Base-by-base conservation (phyloP, 139 green algal genomes). In the Volvox reticuliferus region DNA sequence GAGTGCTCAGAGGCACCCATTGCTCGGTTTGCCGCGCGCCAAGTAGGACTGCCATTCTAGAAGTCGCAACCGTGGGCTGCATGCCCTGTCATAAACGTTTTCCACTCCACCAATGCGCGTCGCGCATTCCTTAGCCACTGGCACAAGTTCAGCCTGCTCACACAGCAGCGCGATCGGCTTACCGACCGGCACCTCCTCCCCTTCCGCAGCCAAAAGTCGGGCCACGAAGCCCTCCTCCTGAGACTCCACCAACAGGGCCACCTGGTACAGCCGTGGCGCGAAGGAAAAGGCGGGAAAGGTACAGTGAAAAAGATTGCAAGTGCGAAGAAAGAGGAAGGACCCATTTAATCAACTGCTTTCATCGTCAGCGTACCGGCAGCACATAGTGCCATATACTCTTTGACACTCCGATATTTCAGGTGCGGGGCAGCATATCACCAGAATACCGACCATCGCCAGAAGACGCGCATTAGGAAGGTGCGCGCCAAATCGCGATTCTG, bases 41-140 rank as follows among this genome's bases (percentile, higher is more conserved):
- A 90, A 75, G 73, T 90, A 90, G 0, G 36, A 75, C 50, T 90
- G 86, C 86, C 86, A 90, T n/a, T 90, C 86, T 32, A 90, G 30
- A 13, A 84, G 24, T 0, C 86, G 86, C 73, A 83, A 22, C 50
- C 13, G 18, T 12, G 69, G 67, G 16, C 32, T 22, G 22, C 26
- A 22, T 26, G 12, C 13, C 19, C 32, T 14, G 28, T 62, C n/a
- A 55, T 90, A 90, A 30, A 83, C 71, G 28, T 83, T 30, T 0
- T 16, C n/a, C 14, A 83, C 30, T 6, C 21, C n/a, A 0, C 20
- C 50, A 77, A 35, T 16, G 12, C 26, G 30, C 30, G 28, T 17
- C 69, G 20, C 21, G 5, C 22, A 14, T 30, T 36, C 83, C 17
- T 32, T 84, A 32, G 79, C 26, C 6, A 68, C 83, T 0, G 67